Base-by-base conservation (phyloP, 495 filamentous ascomycete genomes). In the Xylaria curta region DNA sequence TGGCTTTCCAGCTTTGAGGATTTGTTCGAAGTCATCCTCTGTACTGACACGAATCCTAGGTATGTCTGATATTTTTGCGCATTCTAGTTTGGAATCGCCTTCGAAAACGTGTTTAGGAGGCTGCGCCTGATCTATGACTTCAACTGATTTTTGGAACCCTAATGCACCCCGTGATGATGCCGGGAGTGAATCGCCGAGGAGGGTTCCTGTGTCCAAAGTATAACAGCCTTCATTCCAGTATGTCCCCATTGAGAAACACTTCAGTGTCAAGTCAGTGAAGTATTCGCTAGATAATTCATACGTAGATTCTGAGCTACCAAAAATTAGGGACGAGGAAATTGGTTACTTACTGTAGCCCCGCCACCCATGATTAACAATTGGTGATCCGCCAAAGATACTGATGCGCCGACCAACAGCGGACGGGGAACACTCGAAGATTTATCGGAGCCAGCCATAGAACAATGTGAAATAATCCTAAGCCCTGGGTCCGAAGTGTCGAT, bases 181-280 rank as follows among this genome's bases (percentile, higher is more conserved):
- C 1, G 46, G 17, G 13, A 13, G 46, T 9, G 13, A 42, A 17
- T 46, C 63, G 17, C n/a, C n/a, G 13, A 31, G 13, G 7, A 36
- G 17, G 7, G 49, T 3, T 13, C 40, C 44, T 21, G 71, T 47
- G 62, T 66, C 24, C 4, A 75, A 15, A 31, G 76, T 77, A 69
- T 78, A 90, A 51, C 85, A 85, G 0, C 87, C 89, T 56, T 86
- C 82, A 69, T 92, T 93, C 89, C 91, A 93, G 72, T 86, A 91
- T 17, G 90, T 90, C 9, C 93, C 93, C 85, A 97, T 95, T 0
- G 93, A 93, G 80, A 97, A 97, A 78, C 69, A 71, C 69, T 71
- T 44, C 38, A 2, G n/a, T 10, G 6, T 7, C 13, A 40, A 44
- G 53, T 66, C 19, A 66, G 62, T n/a, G 17, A 26, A 3, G 28